Evolutionary conservation across 148 eudicot genomes (phyloP), one percentile per base, ranked within the genome.

Genomic region (Heliosperma pusillum): DNA sequence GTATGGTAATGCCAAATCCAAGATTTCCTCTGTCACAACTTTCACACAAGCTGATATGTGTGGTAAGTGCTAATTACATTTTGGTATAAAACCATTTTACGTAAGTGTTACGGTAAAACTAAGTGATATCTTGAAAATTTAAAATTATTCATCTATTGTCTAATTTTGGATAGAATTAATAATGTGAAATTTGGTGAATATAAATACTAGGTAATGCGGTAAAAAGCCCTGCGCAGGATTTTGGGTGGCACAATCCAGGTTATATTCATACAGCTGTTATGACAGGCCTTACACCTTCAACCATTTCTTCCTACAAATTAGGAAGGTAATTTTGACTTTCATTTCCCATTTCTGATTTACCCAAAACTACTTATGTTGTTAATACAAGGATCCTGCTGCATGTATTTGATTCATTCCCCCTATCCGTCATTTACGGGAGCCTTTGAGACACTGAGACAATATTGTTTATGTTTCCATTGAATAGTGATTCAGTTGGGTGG

Each of bases 181-280:
- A 36, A 36, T 36, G 42, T 30, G 0, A 25, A 0, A 11, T 21
- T 29, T 66, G 50, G 27, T 40, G 17, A 0, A 36, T 42, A 17
- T 67, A 36, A 26, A 67, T 17, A 21, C 7, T 69, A 74, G 78
- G 82, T 73, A 59, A 75, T 33, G 0, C 36, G 21, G 29, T 81
- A 47, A 63, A 75, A 73, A 93, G 98, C 72, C 89, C 98, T n/a
- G 98, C 96, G 9, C 69, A 80, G 42, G 98, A 93, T 74, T 90
- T 90, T 17, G 98, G 98, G 67, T 93, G 98, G 98, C 98, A 93
- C 76, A 90, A 90, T 71, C 98, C 98, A 2, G 98, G 96, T 55
- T 89, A 77, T 74, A 85, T 93, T 71, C 98, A 93, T 70, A 70
- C 98, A 22, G 88, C 98, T 10, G 70, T 87, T 44, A 87, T 93